Base-by-base conservation (phyloP, 768 basidiomycete species). In the Antrodiella citrinella region DNA sequence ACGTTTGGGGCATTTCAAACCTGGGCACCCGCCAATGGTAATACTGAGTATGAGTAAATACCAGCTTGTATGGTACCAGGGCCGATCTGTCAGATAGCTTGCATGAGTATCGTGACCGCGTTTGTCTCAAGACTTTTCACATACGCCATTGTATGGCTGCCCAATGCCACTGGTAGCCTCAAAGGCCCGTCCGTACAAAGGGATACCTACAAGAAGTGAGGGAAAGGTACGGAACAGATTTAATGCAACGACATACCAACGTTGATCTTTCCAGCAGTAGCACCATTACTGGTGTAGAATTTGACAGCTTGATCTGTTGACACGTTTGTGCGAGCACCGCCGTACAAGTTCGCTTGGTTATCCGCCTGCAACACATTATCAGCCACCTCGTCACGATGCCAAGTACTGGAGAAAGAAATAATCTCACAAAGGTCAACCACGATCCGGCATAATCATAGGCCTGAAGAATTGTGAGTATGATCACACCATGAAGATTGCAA, bases 101-200 rank as follows among this genome's bases (percentile, higher is more conserved):
- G n/a, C n/a, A n/a, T n/a, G n/a, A n/a, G n/a, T n/a, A n/a, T n/a
- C n/a, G n/a, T n/a, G n/a, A n/a, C n/a, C n/a, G n/a, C n/a, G n/a
- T n/a, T n/a, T n/a, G n/a, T n/a, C n/a, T n/a, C n/a, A n/a, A n/a
- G n/a, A n/a, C n/a, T n/a, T n/a, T n/a, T n/a, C n/a, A 57, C 74
- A 60, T 62, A 84, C 81, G 12, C 87, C 86, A 23, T 62, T 77
- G 68, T 82, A 92, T 3, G 86, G 62, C 38, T 74, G 67, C 4
- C 86, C 86, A 51, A 90, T 69, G 4, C 84, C 84, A 26, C 62
- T 58, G 0, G 88, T 91, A 25, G 77, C 68, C 59, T 86, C 81
- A 59, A 91, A 92, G 1, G 82, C 80, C 57, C 82, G 81, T 0
- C 88, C 89, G 58, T 91, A 92, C 3, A 90, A 70, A 3, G 90